These are phyloP conservation scores for Pichia cabralensis DNA, from an alignment of 805 yeast species.

Conservation along the genomic window DNA sequence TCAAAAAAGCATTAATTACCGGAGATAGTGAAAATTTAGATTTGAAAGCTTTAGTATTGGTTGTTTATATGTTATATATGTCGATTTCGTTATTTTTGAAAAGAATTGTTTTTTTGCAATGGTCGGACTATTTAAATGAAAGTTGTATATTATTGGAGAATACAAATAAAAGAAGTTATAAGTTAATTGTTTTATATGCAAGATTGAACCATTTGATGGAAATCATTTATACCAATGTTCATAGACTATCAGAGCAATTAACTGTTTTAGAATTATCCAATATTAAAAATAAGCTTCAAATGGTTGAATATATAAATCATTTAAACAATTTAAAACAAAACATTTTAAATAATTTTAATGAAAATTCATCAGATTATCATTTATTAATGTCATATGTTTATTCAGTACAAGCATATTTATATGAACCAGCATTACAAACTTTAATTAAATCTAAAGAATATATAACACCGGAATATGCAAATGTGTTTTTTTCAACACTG, in stretches of 20 bases:
- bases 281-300: slow-evolving; percentile 28
- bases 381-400: slow-evolving; percentile 39
- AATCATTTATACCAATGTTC: slow-evolving; percentile 42
- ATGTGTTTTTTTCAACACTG: slow-evolving; percentile 8
- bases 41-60: slow-evolving; percentile 41
- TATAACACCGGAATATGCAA: slow-evolving; percentile 25
- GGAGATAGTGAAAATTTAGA: slow-evolving; percentile 34
- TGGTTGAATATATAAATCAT: slow-evolving; percentile 40
- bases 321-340: slow-evolving; percentile 31
- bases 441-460: slow-evolving; percentile 12
- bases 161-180: slow-evolving; percentile 25
- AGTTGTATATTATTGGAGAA: slow-evolving; percentile 42
- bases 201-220: slow-evolving; percentile 54
- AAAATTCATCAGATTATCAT: slow-evolving; percentile 28
- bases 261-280: slow-evolving; percentile 21
- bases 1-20: slow-evolving; percentile 28
- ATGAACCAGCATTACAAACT: slow-evolving; percentile 37
- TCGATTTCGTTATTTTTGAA: slow-evolving; percentile 57
- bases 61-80: slow-evolving; percentile 52
- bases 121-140: slow-evolving; percentile 57
- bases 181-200: slow-evolving; percentile 45
- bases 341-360: slow-evolving; percentile 22
- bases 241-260: slow-evolving; percentile 30
- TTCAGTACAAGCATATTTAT: slow-evolving; percentile 57
- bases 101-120: slow-evolving; percentile 49